These are phyloP conservation scores for Cladosporium sphaerospermum DNA, from an alignment of 2,329 filamentous ascomycete genomes.

Conservation along the genomic window DNA sequence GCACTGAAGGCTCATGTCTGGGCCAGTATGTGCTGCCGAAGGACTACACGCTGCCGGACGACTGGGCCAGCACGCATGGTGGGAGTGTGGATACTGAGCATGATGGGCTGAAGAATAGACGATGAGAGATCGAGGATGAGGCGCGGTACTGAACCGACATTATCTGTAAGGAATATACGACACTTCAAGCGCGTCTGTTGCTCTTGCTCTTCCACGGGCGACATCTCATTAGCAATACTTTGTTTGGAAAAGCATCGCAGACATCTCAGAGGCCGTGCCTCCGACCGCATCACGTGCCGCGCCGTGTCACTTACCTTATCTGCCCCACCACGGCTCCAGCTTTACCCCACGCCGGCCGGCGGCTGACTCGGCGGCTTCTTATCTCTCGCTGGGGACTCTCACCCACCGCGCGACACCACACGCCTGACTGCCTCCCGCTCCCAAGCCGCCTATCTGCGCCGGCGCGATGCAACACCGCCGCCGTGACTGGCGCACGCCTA, in stretches of 20 bases:
- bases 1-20: slow-evolving; percentile 30
- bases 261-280: too few relatives aligned
- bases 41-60: slow-evolving; percentile 31
- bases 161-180: too few relatives aligned
- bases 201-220: too few relatives aligned
- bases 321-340: not conserved
- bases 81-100: not conserved
- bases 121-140: not conserved
- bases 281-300: too few relatives aligned
- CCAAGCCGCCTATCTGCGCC: slow-evolving; percentile 9
- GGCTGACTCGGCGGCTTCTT: not conserved
- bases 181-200: too few relatives aligned
- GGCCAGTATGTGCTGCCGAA: slow-evolving; percentile 37
- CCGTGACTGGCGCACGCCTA: slow-evolving; percentile 4
- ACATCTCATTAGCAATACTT: too few relatives aligned
- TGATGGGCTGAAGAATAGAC: not conserved
- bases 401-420: not conserved
- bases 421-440: not conserved
- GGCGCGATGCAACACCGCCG: slow-evolving; percentile 1
- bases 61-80: slow-evolving; percentile 5
- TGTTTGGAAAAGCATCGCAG: too few relatives aligned
- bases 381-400: not conserved
- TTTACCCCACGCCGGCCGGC: not conserved
- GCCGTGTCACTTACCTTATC: not conserved
- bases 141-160: too few relatives aligned